Evolutionary conservation across 2,329 filamentous ascomycete genomes (phyloP).

Genomic region (Cadophora malorum): DNA sequence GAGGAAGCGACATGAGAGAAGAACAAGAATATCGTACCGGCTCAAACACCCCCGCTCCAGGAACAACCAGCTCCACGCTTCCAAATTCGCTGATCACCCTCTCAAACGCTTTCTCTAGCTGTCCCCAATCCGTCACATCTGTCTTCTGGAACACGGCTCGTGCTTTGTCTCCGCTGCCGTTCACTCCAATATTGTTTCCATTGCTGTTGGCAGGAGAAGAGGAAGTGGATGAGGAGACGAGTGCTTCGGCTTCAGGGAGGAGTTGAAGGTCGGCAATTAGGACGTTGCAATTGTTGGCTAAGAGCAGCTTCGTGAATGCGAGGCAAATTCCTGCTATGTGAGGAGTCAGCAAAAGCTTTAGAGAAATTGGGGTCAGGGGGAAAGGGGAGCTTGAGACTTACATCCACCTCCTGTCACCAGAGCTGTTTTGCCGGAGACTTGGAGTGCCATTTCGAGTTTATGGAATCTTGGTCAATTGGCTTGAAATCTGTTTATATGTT

Average conservation of each 20-base stretch:
- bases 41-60: constrained; percentile 56
- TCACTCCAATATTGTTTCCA: neutral
- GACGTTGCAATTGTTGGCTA: constrained; percentile 51
- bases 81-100: constrained; percentile 46
- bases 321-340: constrained; percentile 51
- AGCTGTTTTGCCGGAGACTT: constrained; percentile 34
- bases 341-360: neutral
- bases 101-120: constrained; percentile 47
- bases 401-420: constrained; percentile 39
- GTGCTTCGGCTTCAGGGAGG: constrained; percentile 45
- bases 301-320: constrained; percentile 51
- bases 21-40: constrained; percentile 47
- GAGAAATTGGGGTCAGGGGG: neutral
- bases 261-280: constrained; percentile 52
- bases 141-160: constrained; percentile 52
- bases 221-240: constrained; percentile 38
- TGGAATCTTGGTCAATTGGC: neutral
- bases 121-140: constrained; percentile 53
- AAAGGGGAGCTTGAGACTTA: neutral
- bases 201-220: neutral
- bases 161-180: constrained; percentile 8
- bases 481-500: neutral
- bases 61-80: constrained; percentile 48
- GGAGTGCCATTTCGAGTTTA: constrained; percentile 32
- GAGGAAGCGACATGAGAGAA: neutral